Conservation (phyloP, 192 early-diverging fungal species). For the Podila clonocystis region DNA sequence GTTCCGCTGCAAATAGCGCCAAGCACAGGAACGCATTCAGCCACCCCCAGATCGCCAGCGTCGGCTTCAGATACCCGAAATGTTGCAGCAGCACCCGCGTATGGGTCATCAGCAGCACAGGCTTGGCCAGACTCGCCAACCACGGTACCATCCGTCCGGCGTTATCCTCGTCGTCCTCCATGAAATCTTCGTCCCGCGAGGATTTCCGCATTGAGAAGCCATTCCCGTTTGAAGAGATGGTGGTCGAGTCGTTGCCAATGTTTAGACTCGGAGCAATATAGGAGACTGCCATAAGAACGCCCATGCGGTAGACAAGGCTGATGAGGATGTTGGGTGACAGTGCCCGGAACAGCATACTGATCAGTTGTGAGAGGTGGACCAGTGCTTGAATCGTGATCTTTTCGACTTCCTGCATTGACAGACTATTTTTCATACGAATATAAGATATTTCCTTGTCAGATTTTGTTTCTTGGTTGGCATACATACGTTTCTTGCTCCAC, state of each 20-base stretch:
- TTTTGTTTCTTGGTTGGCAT: no score
- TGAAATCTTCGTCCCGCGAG: slow-evolving; percentile 4
- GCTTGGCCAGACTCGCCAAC: slow-evolving; percentile 40
- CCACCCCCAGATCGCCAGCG: slow-evolving; percentile 46
- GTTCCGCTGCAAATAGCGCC: slow-evolving; percentile 33
- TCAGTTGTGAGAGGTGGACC: slow-evolving; percentile 38
- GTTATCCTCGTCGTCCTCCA: slow-evolving; percentile 10
- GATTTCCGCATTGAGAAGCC: slow-evolving; percentile 19
- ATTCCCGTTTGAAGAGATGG: slow-evolving; percentile 8
- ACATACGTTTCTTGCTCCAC: no score
- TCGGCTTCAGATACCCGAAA: slow-evolving; percentile 38
- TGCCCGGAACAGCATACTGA: slow-evolving; percentile 22
- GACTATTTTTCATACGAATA: slow-evolving; percentile 3
- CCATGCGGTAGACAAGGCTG: slow-evolving; percentile 47
- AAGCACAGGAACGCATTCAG: slow-evolving; percentile 39
- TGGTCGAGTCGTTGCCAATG: slow-evolving; percentile 20
- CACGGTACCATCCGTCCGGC: slow-evolving; percentile 12
- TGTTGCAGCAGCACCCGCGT: slow-evolving; percentile 38
- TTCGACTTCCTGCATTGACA: slow-evolving; percentile 36
- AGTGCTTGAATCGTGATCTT: slow-evolving; percentile 29
- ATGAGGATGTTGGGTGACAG: slow-evolving; percentile 44
- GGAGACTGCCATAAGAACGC: slow-evolving; percentile 35
- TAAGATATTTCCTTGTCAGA: not conserved
- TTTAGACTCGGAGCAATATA: slow-evolving; percentile 43
- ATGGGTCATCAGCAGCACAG: slow-evolving; percentile 47